Base-by-base conservation (phyloP, 305 asterid genomes). In the Salvia sclarea region DNA sequence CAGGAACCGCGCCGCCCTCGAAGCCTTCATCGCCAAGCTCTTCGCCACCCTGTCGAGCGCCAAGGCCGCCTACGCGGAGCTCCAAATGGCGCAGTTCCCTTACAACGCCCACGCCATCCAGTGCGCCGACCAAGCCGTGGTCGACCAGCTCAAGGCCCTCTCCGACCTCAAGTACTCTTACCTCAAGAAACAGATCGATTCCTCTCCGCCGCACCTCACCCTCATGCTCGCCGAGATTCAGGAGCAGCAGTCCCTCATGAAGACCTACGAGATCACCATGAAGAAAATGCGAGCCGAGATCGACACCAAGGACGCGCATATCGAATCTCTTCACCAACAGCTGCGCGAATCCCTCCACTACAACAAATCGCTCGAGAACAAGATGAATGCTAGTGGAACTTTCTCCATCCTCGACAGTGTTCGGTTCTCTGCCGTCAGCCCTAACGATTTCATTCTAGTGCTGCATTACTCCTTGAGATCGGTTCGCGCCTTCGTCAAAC, bases 31-130 rank as follows among this genome's bases (percentile, higher is more conserved):
- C 49, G 97, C 97, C 37, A 91, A 88, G 79, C 92, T 93, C 30
- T 93, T 93, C 77, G 98, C 98, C 45, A 80, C 96, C 0, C 25
- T 91, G 64, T 93, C 98, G 0, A 79, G 96, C 3, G 82, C 80
- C 1, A 93, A 93, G 64, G 98, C 98, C 2, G 95, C 98, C 38
- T 93, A 93, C 66, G 98, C 98, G 6, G 92, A 88, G 88, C 88
- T 91, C 4, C 98, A 93, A 75, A 77, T 91, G 82, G 96, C 98
- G 9, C 98, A 93, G 89, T 88, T 85, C 12, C 97, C 97, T 12
- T 91, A 88, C 78, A 81, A 79, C 79, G 53, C 64, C 41, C 95
- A 80, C 10, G 97, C 96, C 21, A 79, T 94, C 16, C 96, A 85
- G 14, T 66, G 82, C 2, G 96, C 98, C 31, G 98, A 94, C 73